A percentile compares a stretch with the other conserved stretches of the same genome.
Conservation (phyloP, 352 stramenopile genomes). For the Phytophthora idaei region DNA sequence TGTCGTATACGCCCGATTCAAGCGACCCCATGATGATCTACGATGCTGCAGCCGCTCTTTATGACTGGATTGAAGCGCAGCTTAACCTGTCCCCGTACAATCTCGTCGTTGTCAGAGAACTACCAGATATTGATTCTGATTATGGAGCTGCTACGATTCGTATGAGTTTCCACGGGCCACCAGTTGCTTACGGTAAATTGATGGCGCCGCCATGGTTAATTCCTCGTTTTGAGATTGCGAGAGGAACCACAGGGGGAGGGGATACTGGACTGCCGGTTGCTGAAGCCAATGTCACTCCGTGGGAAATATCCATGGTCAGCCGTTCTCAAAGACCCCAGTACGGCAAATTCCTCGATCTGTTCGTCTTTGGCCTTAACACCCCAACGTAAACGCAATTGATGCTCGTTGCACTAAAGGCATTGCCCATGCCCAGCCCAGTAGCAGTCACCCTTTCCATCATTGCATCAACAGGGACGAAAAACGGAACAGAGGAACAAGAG, state of each 20-base stretch:
- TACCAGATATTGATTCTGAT: background rate
- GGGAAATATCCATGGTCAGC: conserved; percentile 13
- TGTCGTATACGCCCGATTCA: background rate
- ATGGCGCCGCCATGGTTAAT: background rate
- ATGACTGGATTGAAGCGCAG: background rate
- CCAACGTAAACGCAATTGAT: background rate
- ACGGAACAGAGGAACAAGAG: too few relatives aligned
- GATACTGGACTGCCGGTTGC: conserved; percentile 6
- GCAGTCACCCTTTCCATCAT: too few relatives aligned
- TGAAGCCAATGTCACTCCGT: conserved; percentile 5
- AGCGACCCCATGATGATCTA: background rate
- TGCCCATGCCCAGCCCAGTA: too few relatives aligned
- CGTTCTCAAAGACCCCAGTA: conserved; percentile 1
- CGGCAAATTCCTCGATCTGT: background rate
- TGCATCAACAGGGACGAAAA: too few relatives aligned
- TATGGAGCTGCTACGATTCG: background rate
- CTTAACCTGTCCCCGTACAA: background rate
- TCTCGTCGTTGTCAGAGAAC: background rate
- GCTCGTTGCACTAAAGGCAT: too few relatives aligned
- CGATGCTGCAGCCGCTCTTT: background rate
- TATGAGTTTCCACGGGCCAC: background rate
- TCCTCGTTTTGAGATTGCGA: background rate
- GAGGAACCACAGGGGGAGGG: background rate
- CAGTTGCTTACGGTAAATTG: background rate
- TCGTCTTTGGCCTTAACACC: background rate